Conservation (phyloP, 192 early-diverging fungal genomes). For the Coemansia sp. region DNA sequence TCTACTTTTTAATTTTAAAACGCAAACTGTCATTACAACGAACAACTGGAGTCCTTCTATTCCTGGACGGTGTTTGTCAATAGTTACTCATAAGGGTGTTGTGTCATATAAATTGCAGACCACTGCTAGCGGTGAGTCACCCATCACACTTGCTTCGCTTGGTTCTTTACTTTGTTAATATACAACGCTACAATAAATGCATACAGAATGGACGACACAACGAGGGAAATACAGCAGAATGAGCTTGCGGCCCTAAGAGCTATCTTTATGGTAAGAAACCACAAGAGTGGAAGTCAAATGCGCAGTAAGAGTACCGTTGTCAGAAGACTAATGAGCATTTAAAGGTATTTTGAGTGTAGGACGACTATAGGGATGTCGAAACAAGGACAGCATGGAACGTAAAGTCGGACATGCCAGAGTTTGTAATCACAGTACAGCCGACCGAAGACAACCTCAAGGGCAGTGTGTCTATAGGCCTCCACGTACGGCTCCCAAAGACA, state of each 20-base stretch:
- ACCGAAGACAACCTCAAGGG: conserved; percentile 28
- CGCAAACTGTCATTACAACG: neutral
- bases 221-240: conserved; percentile 60
- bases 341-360: conserved; percentile 12
- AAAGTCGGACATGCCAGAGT: conserved; percentile 31
- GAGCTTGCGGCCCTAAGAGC: conserved; percentile 69
- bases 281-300: neutral
- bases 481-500: conserved; percentile 57
- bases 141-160: neutral
- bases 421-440: conserved; percentile 30
- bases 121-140: neutral
- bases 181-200: conserved; percentile 15
- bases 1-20: conserved; percentile 3
- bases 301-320: too few species aligned
- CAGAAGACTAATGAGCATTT: too few species aligned
- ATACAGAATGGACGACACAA: conserved; percentile 32
- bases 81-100: too few species aligned
- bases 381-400: conserved; percentile 50
- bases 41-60: too few species aligned
- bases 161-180: conserved; percentile 1
- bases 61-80: too few species aligned
- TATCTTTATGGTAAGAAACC: conserved; percentile 46
- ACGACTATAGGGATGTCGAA: conserved; percentile 42
- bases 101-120: too few species aligned
- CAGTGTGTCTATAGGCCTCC: conserved; percentile 32